Base-by-base conservation (phyloP, 345 rosid species). In the Zanthoxylum bungeanum region DNA sequence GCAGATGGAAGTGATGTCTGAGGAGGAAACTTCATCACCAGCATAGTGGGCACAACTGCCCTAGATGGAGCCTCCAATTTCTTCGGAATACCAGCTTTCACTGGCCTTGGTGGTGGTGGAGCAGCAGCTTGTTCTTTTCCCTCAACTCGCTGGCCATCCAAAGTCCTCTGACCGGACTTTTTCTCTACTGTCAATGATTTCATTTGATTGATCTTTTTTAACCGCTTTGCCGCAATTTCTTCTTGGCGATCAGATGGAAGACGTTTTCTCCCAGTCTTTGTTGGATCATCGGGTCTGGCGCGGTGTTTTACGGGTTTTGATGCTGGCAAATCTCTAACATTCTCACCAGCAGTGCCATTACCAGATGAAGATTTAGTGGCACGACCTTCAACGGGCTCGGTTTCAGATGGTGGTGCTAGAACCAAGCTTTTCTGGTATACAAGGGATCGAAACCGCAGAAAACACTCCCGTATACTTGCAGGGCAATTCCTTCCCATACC, bases 21-120 rank as follows among this genome's bases (percentile, higher is more conserved):
- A 1, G 91, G 98, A 76, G 98, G 97, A 68, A 96, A 96, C 78
- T 91, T 96, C 95, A 96, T 91, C 73, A 96, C 93, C 80, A 96
- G 89, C 97, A 96, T 91, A 9, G 99, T 96, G 44, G 97, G 99
- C 78, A 89, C 88, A n/a, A 82, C 85, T 17, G 85, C 89, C 77
- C 81, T 89, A 2, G 80, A 65, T 21, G 69, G 82, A 61, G 85
- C 78, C 59, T 81, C 88, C 44, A 57, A 21, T 80, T 81, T 94
- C 81, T 77, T 91, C 7, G 71, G 76, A n/a, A 73, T 53, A 60
- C 65, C 87, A 63, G 84, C 60, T 77, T 73, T 91, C 33, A 67
- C 64, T 49, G 81, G 56, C 78, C 77, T 92, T 25, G 76, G 40
- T 17, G 78, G n/a, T n/a, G n/a, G 79, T 22, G 65, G 77, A 39